Evolutionary conservation across 139 green algal genomes (phyloP), one percentile per base, ranked within the genome.

Genomic region (Gonium pectorale): DNA sequence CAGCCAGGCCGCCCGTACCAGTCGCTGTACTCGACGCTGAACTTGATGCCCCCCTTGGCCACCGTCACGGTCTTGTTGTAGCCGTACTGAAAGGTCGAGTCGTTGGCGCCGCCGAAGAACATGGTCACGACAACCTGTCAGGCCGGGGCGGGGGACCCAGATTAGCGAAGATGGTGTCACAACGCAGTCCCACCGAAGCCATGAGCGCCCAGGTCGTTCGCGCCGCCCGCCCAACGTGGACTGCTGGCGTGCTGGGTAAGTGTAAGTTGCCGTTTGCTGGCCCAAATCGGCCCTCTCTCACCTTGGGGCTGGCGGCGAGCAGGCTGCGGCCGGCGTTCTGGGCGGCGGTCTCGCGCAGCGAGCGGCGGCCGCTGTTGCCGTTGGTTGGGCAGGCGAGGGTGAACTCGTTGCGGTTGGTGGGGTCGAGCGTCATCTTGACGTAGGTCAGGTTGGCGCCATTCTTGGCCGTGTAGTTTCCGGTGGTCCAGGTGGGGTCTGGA

Each of bases 61-160:
- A 82, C 59, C 4, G 40, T 33, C 2, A 81, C 26, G 27, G 54
- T 69, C 54, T 81, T 81, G 73, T 79, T 79, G 21, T 40, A 49
- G 15, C 70, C 70, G 17, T 66, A 79, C 4, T 46, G 46, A 31
- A 79, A 80, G 22, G 35, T 80, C 9, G 72, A 40, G 35, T 44
- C 64, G 5, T 71, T 64, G 59, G 41, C 59, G 59, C 60, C 31
- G 2, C 52, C 52, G 31, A 82, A 72, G 52, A n/a, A 68, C 29
- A 71, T 15, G n/a, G 74, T 63, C 33, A 70, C 59, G n/a, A 7
- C 44, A 19, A 82, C 72, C n/a, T n/a, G n/a, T n/a, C n/a, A n/a
- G n/a, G n/a, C n/a, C n/a, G n/a, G n/a, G n/a, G n/a, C n/a, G n/a
- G n/a, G n/a, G n/a, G n/a, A n/a, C n/a, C n/a, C n/a, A n/a, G n/a